Evolutionary conservation across 352 stramenopile species (phyloP), one percentile per base, ranked within the genome.

Genomic region (Thalassiosira exigua): DNA sequence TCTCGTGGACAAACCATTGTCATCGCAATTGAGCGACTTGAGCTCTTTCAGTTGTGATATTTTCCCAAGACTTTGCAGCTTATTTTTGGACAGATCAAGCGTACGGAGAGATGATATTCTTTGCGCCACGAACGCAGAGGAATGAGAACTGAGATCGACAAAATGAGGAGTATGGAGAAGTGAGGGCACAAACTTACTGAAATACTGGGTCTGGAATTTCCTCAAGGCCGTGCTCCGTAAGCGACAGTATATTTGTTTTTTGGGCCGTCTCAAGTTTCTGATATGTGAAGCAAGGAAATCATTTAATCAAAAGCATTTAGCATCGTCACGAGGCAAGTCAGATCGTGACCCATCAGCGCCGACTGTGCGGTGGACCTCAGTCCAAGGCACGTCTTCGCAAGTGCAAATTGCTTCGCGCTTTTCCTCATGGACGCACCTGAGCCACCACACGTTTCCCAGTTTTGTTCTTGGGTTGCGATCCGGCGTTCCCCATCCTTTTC

Each of bases 401-500:
- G n/a, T n/a, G n/a, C n/a, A n/a, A n/a, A n/a, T n/a, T n/a, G n/a
- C n/a, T n/a, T n/a, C n/a, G n/a, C n/a, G n/a, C n/a, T n/a, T n/a
- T n/a, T n/a, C n/a, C n/a, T n/a, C n/a, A n/a, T n/a, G n/a, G n/a
- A 73, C 74, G 60, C 64, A 89, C 84, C 74, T 89, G 81, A 27
- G 60, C 60, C 0, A 91, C 79, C 0, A 90, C 84, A 46, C 86
- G 85, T 59, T 79, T 80, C 21, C 85, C 88, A 4, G 83, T 90
- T 50, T 90, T 89, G 62, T 93, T 93, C 29, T 80, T 88, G n/a
- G 88, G 88, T 39, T 65, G 36, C 2, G 77, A 85, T 64, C 27
- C 42, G 36, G 80, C 42, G 56, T 93, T 93, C 70, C 87, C 87
- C 85, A 93, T 93, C n/a, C n/a, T n/a, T n/a, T n/a, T n/a, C n/a